Evolutionary conservation across 1,139 yeast species (phyloP).

Genomic region (Scheffersomyces segobiensis): DNA sequence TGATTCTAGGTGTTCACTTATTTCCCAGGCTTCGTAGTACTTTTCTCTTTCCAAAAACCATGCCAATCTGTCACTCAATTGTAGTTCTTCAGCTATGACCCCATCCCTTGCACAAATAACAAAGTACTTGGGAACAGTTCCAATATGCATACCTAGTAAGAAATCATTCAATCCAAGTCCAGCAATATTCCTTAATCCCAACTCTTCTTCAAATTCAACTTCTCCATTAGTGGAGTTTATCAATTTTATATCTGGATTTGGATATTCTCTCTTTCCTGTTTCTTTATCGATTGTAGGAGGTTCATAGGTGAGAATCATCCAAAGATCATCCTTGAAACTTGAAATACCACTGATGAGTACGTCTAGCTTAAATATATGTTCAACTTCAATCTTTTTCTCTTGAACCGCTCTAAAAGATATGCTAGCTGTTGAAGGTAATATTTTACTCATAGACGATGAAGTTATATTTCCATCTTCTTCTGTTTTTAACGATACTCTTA

Average conservation of each 20-base stretch:
- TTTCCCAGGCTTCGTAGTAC: conserved; percentile 74
- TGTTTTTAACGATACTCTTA: conserved; percentile 45
- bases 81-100: conserved; percentile 70
- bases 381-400: conserved; percentile 56
- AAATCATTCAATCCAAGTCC: conserved; percentile 80
- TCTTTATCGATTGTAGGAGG: conserved; percentile 36
- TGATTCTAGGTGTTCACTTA: conserved; percentile 58
- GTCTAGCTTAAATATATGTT: conserved; percentile 55
- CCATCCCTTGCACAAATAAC: conserved; percentile 82
- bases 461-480: conserved; percentile 7
- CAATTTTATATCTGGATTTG: conserved; percentile 70
- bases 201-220: conserved; percentile 81
- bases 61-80: conserved; percentile 62
- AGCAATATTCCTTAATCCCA: conserved; percentile 60
- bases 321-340: conserved; percentile 65
- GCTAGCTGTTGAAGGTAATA: conserved; percentile 69
- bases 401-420: conserved; percentile 51
- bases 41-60: conserved; percentile 66
- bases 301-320: conserved; percentile 59
- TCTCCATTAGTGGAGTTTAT: conserved; percentile 66
- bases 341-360: conserved; percentile 77
- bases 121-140: conserved; percentile 49
- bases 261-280: conserved; percentile 27
- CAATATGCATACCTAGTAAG: conserved; percentile 55
- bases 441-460: conserved; percentile 26